A percentile compares a stretch with the other conserved stretches of the same genome.
Conservation (phyloP, 176 grass and related monocot genomes). For the Musa itinerans region DNA sequence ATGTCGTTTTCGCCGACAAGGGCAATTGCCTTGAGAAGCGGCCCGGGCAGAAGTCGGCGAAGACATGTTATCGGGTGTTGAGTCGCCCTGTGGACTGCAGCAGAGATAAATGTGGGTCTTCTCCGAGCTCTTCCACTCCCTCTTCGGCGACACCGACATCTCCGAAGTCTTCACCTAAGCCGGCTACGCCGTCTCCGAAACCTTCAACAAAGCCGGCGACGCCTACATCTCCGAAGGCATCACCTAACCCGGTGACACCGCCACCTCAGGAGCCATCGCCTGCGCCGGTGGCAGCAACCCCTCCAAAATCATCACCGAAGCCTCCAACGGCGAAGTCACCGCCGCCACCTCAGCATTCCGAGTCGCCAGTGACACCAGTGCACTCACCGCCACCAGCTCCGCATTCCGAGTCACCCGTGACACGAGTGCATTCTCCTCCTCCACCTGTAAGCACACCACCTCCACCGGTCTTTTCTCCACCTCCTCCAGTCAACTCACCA, state of each 20-base stretch:
- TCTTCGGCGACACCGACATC: neutral
- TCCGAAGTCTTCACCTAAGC: neutral
- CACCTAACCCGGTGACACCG: neutral
- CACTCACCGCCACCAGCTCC: neutral
- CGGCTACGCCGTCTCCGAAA: neutral
- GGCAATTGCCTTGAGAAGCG: slow-evolving; percentile 4
- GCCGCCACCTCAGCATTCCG: neutral
- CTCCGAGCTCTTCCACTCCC: neutral
- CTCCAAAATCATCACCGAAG: neutral
- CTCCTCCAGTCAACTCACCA: neutral
- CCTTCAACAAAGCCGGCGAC: neutral
- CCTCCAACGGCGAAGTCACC: neutral
- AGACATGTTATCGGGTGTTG: neutral
- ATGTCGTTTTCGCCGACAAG: neutral
- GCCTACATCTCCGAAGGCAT: neutral
- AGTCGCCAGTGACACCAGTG: neutral
- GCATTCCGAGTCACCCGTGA: neutral
- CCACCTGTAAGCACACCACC: neutral
- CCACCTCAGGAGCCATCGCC: neutral
- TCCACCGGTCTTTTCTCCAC: neutral
- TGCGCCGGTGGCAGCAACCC: neutral
- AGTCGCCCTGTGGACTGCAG: slow-evolving; percentile 1
- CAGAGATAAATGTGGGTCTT: neutral
- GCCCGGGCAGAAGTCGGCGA: neutral
- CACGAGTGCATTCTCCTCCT: neutral